These are phyloP conservation scores for Talaromyces albobiverticillius DNA, from an alignment of 2,329 filamentous ascomycete genomes.

Conservation along the genomic window DNA sequence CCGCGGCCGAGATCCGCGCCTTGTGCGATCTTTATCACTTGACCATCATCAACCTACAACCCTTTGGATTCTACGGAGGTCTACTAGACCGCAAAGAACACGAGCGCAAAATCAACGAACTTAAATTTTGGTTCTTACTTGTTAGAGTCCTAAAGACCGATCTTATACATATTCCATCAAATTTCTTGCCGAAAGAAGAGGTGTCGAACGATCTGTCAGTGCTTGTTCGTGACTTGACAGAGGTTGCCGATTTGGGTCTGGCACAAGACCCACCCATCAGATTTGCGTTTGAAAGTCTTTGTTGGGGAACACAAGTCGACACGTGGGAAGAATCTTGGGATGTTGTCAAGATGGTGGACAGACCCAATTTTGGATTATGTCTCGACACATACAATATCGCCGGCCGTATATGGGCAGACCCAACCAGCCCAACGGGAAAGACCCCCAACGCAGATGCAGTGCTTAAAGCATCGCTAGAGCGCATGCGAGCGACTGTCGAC, in stretches of 20 bases:
- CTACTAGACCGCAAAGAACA: conserved; percentile 54
- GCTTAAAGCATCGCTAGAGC: conserved; percentile 52
- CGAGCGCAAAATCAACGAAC: conserved; percentile 56
- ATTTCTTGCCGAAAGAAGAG: conserved; percentile 54
- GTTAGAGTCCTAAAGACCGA: conserved; percentile 61
- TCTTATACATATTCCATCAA: conserved; percentile 65
- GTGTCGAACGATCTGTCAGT: conserved; percentile 47
- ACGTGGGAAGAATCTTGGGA: conserved; percentile 72
- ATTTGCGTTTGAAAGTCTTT: conserved; percentile 70
- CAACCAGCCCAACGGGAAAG: conserved; percentile 44
- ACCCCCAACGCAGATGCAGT: conserved; percentile 41
- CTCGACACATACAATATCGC: conserved; percentile 77
- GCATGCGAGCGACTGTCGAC: conserved; percentile 55
- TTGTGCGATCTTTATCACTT: conserved; percentile 37
- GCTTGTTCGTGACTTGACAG: conserved; percentile 60
- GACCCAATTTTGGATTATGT: conserved; percentile 70
- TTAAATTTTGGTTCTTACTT: conserved; percentile 62
- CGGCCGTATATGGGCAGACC: conserved; percentile 67
- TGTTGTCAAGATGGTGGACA: conserved; percentile 61
- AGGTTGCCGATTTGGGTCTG: conserved; percentile 65
- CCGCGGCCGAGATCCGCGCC: conserved; percentile 54
- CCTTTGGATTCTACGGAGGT: conserved; percentile 72
- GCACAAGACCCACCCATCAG: conserved; percentile 55
- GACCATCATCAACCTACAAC: conserved; percentile 56
- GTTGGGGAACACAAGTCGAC: conserved; percentile 66